Base-by-base conservation (phyloP, 345 rosid genomes). In the Heritiera fomes region DNA sequence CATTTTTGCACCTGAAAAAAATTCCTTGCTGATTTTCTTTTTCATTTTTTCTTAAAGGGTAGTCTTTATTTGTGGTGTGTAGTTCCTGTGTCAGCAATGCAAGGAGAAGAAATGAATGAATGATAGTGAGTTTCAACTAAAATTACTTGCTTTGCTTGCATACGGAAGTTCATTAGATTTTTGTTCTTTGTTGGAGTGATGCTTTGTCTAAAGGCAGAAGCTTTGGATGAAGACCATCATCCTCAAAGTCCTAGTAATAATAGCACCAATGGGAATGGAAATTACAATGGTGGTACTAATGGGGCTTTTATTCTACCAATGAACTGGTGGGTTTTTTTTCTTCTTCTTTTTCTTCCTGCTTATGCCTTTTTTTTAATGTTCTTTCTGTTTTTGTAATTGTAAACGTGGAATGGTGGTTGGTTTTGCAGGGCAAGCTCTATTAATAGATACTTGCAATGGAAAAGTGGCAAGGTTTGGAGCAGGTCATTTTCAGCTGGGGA, bases 191-290 rank as follows among this genome's bases (percentile, higher is more conserved):
- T 61, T 61, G 64, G 1, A 58, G 59, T 55, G 80, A 90, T 90
- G 93, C 87, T 88, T 78, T 88, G 93, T 79, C 81, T 87, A 63
- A 88, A 87, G 83, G 80, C 91, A 1, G 91, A 85, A 85, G 82
- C 87, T 74, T 83, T 86, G 17, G 89, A 83, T 52, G 91, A 88
- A 69, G 86, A 79, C 15, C 82, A 61, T 40, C 78, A 78, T 46
- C 65, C 40, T 61, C 67, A 41, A 40, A 81, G 77, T 18, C 55
- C 64, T 18, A 77, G 67, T 38, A 78, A 75, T 80, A 81, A 73
- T 49, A 58, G 9, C 45, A 67, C 53, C 5, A 59, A 14, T 75
- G 83, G 62, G 79, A 11, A 58, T 30, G 77, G 61, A 11, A 59
- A 40, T 79, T 81, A 66, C 82, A 18, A 53, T 46, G 79, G 73